These are phyloP conservation scores for Penicillium sp. DNA, from an alignment of 2,329 filamentous ascomycete genomes.

Conservation along the genomic window DNA sequence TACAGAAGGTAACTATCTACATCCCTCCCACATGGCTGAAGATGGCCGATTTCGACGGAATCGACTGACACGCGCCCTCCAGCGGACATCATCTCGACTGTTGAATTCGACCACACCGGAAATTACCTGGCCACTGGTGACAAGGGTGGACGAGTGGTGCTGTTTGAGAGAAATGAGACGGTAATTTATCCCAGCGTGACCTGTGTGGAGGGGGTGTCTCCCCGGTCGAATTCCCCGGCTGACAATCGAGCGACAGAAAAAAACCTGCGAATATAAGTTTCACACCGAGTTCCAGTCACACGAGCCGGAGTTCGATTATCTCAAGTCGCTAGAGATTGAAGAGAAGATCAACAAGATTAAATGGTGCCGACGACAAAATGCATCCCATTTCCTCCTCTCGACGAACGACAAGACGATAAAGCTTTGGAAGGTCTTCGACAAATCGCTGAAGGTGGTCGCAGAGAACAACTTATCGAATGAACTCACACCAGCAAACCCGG, in stretches of 20 bases:
- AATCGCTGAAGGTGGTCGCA: constrained; percentile 96
- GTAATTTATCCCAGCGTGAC: constrained; percentile 50
- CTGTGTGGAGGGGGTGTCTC: not conserved
- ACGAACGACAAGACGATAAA: constrained; percentile 99
- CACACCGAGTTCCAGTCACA: constrained; percentile 99
- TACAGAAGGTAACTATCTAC: constrained; percentile 73
- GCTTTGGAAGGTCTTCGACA: constrained; percentile 99
- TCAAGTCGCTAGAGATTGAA: constrained; percentile 98
- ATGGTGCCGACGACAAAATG: constrained; percentile 97
- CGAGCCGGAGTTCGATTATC: constrained; percentile 98
- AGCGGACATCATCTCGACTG: constrained; percentile 56
- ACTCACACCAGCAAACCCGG: constrained; percentile 72
- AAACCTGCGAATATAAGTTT: constrained; percentile 99
- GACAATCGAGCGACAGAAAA: constrained; percentile 68
- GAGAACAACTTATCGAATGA: constrained; percentile 98
- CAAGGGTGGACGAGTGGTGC: constrained; percentile 54
- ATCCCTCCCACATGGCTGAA: constrained; percentile 5
- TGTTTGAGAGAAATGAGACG: constrained; percentile 80
- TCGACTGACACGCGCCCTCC: constrained; percentile 17
- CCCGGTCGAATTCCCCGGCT: constrained; percentile 24
- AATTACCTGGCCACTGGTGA: constrained; percentile 57
- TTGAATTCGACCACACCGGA: constrained; percentile 56
- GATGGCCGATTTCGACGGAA: constrained; percentile 4
- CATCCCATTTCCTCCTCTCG: constrained; percentile 95
- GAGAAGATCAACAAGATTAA: constrained; percentile 99